A percentile compares a stretch with the other conserved stretches of the same genome.
phyloP scores from a whole-genome alignment of 805 yeast species.

The Schwanniomyces polymorphus region DNA sequence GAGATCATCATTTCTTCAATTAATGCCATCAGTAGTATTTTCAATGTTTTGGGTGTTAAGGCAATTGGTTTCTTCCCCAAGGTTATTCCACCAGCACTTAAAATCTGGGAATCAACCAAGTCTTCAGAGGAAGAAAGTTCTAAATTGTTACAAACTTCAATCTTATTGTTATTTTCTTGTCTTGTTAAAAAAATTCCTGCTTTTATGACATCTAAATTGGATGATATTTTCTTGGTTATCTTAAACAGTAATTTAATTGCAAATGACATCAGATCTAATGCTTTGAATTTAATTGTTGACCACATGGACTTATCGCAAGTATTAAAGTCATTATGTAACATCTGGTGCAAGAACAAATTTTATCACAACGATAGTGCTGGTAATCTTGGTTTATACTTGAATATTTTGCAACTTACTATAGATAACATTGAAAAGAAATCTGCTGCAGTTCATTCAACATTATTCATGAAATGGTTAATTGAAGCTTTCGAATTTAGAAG shows the following conservation, averaged over 20 bases:
- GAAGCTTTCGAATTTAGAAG: conserved; percentile 69
- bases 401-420: conserved; percentile 62
- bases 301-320: conserved; percentile 68
- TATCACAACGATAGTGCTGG: conserved; percentile 33
- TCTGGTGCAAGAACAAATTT: conserved; percentile 54
- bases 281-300: conserved; percentile 60
- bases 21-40: conserved; percentile 66
- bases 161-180: conserved; percentile 69
- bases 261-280: conserved; percentile 56
- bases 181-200: conserved; percentile 82
- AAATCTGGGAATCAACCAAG: conserved; percentile 50
- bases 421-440: conserved; percentile 71
- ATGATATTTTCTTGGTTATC: conserved; percentile 58
- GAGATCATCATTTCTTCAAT: conserved; percentile 75
- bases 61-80: conserved; percentile 82
- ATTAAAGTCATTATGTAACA: conserved; percentile 56
- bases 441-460: conserved; percentile 68
- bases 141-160: conserved; percentile 62
- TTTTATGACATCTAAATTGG: conserved; percentile 70
- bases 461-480: conserved; percentile 67
- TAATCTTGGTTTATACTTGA: conserved; percentile 66
- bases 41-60: conserved; percentile 80
- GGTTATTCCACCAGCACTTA: conserved; percentile 73
- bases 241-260: conserved; percentile 61
- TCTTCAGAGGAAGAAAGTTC: conserved; percentile 24